Conservation (phyloP, 1,284 basidiomycete species). For the Caloboletus inedulis region DNA sequence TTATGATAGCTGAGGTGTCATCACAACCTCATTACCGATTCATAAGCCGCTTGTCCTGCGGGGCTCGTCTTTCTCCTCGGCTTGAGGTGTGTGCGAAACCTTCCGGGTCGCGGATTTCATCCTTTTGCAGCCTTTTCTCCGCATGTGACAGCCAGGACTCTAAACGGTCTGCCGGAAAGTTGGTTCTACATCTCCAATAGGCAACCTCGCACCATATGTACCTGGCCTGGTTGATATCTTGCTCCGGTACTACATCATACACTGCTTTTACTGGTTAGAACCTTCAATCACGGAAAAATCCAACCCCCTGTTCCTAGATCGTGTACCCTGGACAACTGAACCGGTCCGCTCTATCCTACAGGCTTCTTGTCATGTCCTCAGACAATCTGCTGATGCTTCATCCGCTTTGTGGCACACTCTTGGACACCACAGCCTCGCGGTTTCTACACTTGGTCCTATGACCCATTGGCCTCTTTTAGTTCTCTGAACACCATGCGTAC, state of each 20-base stretch:
- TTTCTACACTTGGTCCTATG: constrained; percentile 5
- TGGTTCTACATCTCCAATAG: constrained; percentile 10
- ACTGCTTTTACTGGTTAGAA: constrained; percentile 13
- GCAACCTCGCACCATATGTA: constrained; percentile 19
- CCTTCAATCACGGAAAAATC: constrained; percentile 4
- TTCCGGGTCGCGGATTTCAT: not conserved
- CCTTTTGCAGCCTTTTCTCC: constrained; percentile 15
- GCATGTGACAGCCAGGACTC: constrained; percentile 19
- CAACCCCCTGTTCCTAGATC: constrained; percentile 1
- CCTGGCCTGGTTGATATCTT: constrained; percentile 26
- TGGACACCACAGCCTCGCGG: constrained; percentile 27
- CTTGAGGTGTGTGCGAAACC: constrained; percentile 7
- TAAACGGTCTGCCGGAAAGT: constrained; percentile 10
- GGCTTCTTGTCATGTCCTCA: constrained; percentile 20
- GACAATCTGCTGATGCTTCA: constrained; percentile 21
- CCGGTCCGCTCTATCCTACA: not conserved
- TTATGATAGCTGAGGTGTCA: not conserved
- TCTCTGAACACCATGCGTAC: not conserved
- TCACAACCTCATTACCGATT: not conserved
- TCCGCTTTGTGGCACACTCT: constrained; percentile 32
- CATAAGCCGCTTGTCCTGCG: constrained; percentile 1
- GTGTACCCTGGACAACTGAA: not conserved
- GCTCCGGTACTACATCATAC: constrained; percentile 7
- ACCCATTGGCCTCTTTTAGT: constrained; percentile 1
- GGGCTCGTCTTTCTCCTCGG: not conserved